Conservation (phyloP, 306 rosid species). For the Rosa persica region DNA sequence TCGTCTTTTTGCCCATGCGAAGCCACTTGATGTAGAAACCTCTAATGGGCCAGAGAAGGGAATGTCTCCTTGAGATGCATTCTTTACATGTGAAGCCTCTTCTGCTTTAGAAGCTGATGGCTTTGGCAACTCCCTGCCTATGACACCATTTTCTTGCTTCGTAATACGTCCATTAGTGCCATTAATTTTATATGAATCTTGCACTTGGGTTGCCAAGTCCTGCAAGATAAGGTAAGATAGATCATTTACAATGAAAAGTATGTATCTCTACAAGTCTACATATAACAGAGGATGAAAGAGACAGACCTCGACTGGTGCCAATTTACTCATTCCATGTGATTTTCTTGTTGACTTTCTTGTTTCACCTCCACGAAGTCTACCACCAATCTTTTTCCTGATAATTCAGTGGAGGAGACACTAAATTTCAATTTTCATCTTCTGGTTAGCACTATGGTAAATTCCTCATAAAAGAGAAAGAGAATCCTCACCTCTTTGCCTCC, state of each 20-base stretch:
- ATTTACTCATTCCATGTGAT: slow-evolving; percentile 64
- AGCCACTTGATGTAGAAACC: slow-evolving; percentile 95
- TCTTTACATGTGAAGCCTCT: slow-evolving; percentile 61
- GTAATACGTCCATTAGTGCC: slow-evolving; percentile 36
- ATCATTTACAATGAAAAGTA: slow-evolving; percentile 19
- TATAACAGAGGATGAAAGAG: slow-evolving; percentile 22
- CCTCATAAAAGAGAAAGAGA: slow-evolving; percentile 26
- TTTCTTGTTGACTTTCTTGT: slow-evolving; percentile 75
- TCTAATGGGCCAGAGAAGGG: slow-evolving; percentile 84
- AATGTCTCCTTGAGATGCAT: slow-evolving; percentile 85
- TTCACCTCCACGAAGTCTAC: slow-evolving; percentile 67
- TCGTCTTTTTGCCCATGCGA: slow-evolving; percentile 96
- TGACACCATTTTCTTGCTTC: slow-evolving; percentile 43
- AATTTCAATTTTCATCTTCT: not conserved
- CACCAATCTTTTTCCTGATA: slow-evolving; percentile 79
- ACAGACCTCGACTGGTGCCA: slow-evolving; percentile 78
- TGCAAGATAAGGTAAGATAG: slow-evolving; percentile 38
- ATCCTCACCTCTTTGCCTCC: slow-evolving; percentile 77
- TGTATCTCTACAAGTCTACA: not conserved
- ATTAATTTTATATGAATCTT: slow-evolving; percentile 39
- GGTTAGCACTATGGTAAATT: not conserved
- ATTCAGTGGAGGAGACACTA: not conserved
- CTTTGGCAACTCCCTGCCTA: slow-evolving; percentile 47
- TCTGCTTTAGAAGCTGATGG: slow-evolving; percentile 51
- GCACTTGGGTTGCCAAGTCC: slow-evolving; percentile 53